Evolutionary conservation across 2,329 filamentous ascomycete species (phyloP).

Genomic region (Aspergillus carbonarius): DNA sequence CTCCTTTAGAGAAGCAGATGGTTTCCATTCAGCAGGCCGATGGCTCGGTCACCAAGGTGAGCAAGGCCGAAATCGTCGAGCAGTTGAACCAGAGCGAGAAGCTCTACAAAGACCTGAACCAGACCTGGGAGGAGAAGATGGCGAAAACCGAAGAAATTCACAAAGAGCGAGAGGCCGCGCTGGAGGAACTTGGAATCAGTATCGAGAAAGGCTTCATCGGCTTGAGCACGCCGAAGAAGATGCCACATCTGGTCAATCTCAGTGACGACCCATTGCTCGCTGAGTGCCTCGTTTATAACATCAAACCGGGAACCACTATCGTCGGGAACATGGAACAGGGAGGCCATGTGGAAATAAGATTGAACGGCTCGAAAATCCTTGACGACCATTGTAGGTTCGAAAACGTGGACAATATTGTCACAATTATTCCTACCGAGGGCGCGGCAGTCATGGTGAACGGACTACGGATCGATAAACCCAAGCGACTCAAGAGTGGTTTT

Average conservation of each 20-base stretch:
- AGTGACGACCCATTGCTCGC: slow-evolving; percentile 92
- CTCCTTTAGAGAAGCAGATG: slow-evolving; percentile 91
- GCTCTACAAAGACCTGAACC: slow-evolving; percentile 89
- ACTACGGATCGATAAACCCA: slow-evolving; percentile 80
- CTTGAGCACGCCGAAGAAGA: slow-evolving; percentile 94
- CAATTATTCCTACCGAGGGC: slow-evolving; percentile 81
- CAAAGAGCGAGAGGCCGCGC: slow-evolving; percentile 89
- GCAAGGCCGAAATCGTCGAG: slow-evolving; percentile 96
- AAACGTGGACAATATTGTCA: slow-evolving; percentile 90
- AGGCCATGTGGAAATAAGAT: slow-evolving; percentile 78
- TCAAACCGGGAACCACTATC: slow-evolving; percentile 91
- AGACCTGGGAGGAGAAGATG: slow-evolving; percentile 98
- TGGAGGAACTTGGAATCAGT: slow-evolving; percentile 96
- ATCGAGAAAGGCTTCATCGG: slow-evolving; percentile 98
- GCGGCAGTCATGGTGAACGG: slow-evolving; percentile 98
- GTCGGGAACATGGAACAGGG: slow-evolving; percentile 92
- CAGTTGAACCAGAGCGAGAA: slow-evolving; percentile 97
- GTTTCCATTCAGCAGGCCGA: slow-evolving; percentile 88
- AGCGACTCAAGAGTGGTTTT: slow-evolving; percentile 84
- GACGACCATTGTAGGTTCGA: slow-evolving; percentile 93
- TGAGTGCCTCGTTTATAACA: slow-evolving; percentile 95
- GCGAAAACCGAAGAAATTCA: slow-evolving; percentile 95
- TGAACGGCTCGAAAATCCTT: slow-evolving; percentile 91
- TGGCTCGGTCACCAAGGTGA: slow-evolving; percentile 88
- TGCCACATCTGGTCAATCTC: slow-evolving; percentile 97